A percentile compares a stretch with the other conserved stretches of the same genome.
These are phyloP conservation scores for Juglanconis oblonga DNA, from an alignment of 2,329 filamentous ascomycete genomes.

Conservation along the genomic window DNA sequence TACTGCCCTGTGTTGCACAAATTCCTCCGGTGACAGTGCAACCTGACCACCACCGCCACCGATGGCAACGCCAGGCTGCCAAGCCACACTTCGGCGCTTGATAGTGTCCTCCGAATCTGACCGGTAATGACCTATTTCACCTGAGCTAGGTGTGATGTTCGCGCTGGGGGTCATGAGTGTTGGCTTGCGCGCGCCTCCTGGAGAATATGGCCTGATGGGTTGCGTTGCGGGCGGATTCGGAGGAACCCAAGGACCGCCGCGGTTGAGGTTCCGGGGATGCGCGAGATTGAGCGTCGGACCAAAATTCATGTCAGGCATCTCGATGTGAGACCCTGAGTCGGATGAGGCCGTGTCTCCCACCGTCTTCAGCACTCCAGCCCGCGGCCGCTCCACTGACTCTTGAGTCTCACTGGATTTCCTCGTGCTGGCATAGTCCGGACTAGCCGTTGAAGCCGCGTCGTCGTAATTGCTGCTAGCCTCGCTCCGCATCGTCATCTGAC, in stretches of 20 bases:
- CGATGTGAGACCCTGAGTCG: slow-evolving; percentile 30
- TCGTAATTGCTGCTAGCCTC: slow-evolving; percentile 52
- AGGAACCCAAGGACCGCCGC: slow-evolving; percentile 17
- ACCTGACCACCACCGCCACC: slow-evolving; percentile 44
- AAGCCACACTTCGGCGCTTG: slow-evolving; percentile 63
- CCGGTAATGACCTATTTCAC: slow-evolving; percentile 37
- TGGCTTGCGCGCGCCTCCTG: slow-evolving; percentile 24
- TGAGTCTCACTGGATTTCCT: slow-evolving; percentile 49
- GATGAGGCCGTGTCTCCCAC: slow-evolving; percentile 52
- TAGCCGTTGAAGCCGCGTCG: slow-evolving; percentile 62
- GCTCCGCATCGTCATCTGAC: slow-evolving; percentile 35
- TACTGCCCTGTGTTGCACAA: slow-evolving; percentile 73
- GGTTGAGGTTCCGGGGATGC: slow-evolving; percentile 2
- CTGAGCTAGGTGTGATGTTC: slow-evolving; percentile 17
- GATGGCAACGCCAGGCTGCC: slow-evolving; percentile 69
- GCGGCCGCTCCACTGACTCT: slow-evolving; percentile 60
- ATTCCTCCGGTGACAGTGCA: slow-evolving; percentile 72
- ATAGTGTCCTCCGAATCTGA: slow-evolving; percentile 51
- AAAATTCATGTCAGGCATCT: slow-evolving; percentile 78
- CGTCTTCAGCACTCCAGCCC: slow-evolving; percentile 77
- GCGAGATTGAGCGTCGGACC: slow-evolving; percentile 68
- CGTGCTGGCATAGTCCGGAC: slow-evolving; percentile 78
- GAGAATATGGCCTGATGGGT: slow-evolving; percentile 31
- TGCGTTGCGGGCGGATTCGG: slow-evolving; percentile 22
- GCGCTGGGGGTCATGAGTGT: slow-evolving; percentile 19